phyloP scores from a whole-genome alignment of 306 rosid genomes.

The Lagenaria siceraria region DNA sequence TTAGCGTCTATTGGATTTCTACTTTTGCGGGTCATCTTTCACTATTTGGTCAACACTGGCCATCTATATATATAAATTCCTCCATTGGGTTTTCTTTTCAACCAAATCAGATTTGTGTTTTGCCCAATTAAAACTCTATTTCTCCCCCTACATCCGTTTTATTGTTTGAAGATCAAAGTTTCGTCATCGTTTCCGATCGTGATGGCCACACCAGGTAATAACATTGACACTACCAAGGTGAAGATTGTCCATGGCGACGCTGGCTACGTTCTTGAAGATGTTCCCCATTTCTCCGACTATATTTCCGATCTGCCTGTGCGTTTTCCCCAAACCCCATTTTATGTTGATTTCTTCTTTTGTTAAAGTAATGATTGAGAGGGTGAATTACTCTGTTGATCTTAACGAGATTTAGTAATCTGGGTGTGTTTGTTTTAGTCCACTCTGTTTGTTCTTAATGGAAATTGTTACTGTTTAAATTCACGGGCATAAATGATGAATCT shows the following conservation, averaged over 20 bases:
- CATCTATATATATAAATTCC: not conserved
- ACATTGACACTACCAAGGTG: not conserved
- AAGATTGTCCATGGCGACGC: constrained; percentile 30
- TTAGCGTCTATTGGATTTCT: not conserved
- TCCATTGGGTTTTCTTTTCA: not conserved
- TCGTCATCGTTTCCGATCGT: not conserved
- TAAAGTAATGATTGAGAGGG: not conserved
- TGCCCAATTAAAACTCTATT: not conserved
- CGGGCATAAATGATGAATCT: not conserved
- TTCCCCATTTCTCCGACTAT: constrained; percentile 51
- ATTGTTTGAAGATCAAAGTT: not conserved
- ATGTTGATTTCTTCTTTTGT: not conserved
- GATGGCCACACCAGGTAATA: constrained; percentile 8
- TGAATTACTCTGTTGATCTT: not conserved
- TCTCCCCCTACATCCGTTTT: not conserved
- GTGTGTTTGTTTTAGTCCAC: not conserved
- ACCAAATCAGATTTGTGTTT: not conserved
- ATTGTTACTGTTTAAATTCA: not conserved
- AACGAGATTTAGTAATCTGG: not conserved
- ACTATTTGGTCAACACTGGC: constrained; percentile 1
- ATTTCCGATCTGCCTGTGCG: constrained; percentile 31
- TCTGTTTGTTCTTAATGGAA: not conserved
- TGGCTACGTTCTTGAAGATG: constrained; percentile 53
- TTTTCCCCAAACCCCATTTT: not conserved
- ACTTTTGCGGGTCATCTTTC: not conserved